A percentile compares a stretch with the other conserved stretches of the same genome.
phyloP scores from a whole-genome alignment of 2,329 filamentous ascomycete species.

The Exophiala oligosperma region DNA sequence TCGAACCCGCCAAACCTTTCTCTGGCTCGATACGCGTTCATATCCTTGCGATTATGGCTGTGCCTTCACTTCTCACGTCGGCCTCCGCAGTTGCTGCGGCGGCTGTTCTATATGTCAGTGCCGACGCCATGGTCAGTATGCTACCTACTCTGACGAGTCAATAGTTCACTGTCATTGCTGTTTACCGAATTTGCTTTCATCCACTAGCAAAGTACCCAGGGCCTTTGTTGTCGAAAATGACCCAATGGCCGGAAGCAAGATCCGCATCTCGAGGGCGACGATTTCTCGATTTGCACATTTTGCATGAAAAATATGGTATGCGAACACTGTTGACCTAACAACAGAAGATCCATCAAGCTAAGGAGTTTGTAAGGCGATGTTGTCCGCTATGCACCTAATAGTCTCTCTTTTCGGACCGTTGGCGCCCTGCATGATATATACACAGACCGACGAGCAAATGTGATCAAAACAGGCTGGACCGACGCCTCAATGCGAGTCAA shows the following conservation, averaged over 20 bases:
- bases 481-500: conserved; percentile 49
- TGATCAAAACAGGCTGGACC: conserved; percentile 51
- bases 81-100: conserved; percentile 2
- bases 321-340: background rate
- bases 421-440: conserved; percentile 46
- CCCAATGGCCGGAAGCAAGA: conserved; percentile 39
- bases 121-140: too few species aligned
- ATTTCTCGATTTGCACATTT: conserved; percentile 32
- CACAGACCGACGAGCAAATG: conserved; percentile 46
- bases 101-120: conserved; percentile 15
- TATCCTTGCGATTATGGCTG: conserved; percentile 3
- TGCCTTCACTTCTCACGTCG: conserved; percentile 7
- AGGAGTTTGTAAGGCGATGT: conserved; percentile 22
- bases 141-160: background rate
- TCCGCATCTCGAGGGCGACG: conserved; percentile 30
- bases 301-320: conserved; percentile 37
- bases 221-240: conserved; percentile 61
- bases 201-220: conserved; percentile 66
- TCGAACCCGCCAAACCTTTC: too few species aligned
- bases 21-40: background rate
- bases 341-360: background rate
- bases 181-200: conserved; percentile 42
- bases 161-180: conserved; percentile 12
- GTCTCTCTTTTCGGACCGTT: conserved; percentile 28
- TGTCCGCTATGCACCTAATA: conserved; percentile 33